Evolutionary conservation across 2,329 filamentous ascomycete species (phyloP).

Genomic region (Arthrobotrys sinensis): DNA sequence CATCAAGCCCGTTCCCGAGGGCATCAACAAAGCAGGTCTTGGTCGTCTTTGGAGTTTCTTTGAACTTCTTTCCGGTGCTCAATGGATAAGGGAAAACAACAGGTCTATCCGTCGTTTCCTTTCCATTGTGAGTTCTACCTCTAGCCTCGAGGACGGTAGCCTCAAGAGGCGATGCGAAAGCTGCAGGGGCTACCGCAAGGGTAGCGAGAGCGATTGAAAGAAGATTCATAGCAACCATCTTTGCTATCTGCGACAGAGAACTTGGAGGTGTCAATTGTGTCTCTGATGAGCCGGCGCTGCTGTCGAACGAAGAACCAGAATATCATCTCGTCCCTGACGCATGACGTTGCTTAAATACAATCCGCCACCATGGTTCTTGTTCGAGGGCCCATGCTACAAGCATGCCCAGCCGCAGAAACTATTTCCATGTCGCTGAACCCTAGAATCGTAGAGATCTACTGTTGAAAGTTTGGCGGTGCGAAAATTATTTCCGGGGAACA

Average conservation of each 20-base stretch:
- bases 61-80: conserved; percentile 47
- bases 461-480: neutral
- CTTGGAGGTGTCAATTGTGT: neutral
- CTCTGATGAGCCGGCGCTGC: conserved; percentile 19
- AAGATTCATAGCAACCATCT: conserved; percentile 39
- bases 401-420: conserved; percentile 56
- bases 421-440: conserved; percentile 36
- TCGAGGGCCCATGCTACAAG: neutral
- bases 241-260: conserved; percentile 9
- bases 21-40: conserved; percentile 55
- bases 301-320: conserved; percentile 14
- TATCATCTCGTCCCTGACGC: neutral
- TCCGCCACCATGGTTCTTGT: conserved; percentile 7
- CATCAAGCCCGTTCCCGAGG: conserved; percentile 67
- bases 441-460: conserved; percentile 11
- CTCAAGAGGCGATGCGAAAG: conserved; percentile 41
- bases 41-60: conserved; percentile 27
- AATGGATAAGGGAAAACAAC: conserved; percentile 44
- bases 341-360: conserved; percentile 34
- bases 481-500: conserved; percentile 29
- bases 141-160: conserved; percentile 28
- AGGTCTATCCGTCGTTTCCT: conserved; percentile 49
- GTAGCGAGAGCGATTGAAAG: conserved; percentile 35
- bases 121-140: conserved; percentile 45
- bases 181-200: conserved; percentile 37